These are phyloP conservation scores for Geoglossum cookeanum DNA, from an alignment of 2,329 filamentous ascomycete species.

Conservation along the genomic window DNA sequence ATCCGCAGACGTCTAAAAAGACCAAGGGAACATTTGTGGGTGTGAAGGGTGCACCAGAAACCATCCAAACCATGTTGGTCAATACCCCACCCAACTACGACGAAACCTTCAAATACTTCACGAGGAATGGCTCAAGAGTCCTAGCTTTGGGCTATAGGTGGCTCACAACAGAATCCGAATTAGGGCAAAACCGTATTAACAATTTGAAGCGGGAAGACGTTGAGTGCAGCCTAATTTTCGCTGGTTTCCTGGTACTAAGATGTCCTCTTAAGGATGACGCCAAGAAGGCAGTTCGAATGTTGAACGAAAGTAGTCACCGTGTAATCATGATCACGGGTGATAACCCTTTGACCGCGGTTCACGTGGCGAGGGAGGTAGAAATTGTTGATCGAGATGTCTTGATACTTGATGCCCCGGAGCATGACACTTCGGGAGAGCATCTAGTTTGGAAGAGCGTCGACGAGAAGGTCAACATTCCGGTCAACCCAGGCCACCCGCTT, in stretches of 20 bases:
- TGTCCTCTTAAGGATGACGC: conserved; percentile 94
- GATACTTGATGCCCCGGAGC: conserved; percentile 85
- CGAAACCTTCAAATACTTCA: conserved; percentile 97
- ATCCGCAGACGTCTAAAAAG: conserved; percentile 55
- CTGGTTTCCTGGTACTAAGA: conserved; percentile 87
- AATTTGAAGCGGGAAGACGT: conserved; percentile 86
- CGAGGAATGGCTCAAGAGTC: conserved; percentile 83
- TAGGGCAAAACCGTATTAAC: conserved; percentile 73
- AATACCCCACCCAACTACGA: conserved; percentile 75
- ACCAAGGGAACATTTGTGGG: conserved; percentile 74
- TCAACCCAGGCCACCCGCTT: conserved; percentile 64
- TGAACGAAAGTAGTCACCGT: conserved; percentile 96
- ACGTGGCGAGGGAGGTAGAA: conserved; percentile 88
- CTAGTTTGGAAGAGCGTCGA: conserved; percentile 92
- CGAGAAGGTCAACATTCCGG: conserved; percentile 68
- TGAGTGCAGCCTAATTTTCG: conserved; percentile 68
- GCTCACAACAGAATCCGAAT: conserved; percentile 60
- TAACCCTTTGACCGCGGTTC: conserved; percentile 88
- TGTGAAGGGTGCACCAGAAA: conserved; percentile 95
- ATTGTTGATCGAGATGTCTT: conserved; percentile 92
- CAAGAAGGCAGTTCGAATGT: conserved; percentile 81
- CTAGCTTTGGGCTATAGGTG: conserved; percentile 89
- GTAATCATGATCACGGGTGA: conserved; percentile 99
- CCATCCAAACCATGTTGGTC: conserved; percentile 82
- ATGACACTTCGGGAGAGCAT: conserved; percentile 60